A percentile compares a stretch with the other conserved stretches of the same genome.
Evolutionary conservation across 805 yeast species (phyloP).

Genomic region (Scheffersomyces stipitis): DNA sequence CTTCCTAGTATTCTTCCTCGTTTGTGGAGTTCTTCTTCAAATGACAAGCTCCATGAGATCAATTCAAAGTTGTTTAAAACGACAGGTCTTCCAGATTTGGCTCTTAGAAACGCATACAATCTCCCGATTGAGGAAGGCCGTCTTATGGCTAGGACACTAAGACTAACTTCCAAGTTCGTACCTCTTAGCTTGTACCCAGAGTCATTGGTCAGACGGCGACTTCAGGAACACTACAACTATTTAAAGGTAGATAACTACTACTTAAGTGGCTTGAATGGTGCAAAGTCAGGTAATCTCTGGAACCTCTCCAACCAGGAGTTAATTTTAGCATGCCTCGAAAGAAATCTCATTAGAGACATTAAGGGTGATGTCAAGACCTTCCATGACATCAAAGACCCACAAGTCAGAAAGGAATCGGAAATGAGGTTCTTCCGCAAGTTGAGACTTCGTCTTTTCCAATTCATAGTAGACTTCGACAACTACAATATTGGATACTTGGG

Average conservation of each 20-base stretch:
- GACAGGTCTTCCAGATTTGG: slow-evolving; percentile 20
- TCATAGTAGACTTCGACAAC: slow-evolving; percentile 39
- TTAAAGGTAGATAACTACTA: slow-evolving; percentile 55
- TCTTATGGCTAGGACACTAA: slow-evolving; percentile 34
- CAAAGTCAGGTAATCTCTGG: slow-evolving; percentile 40
- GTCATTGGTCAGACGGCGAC: slow-evolving; percentile 32
- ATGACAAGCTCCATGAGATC: slow-evolving; percentile 6
- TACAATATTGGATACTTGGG: slow-evolving; percentile 42
- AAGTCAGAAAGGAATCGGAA: slow-evolving; percentile 10
- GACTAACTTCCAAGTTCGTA: slow-evolving; percentile 38
- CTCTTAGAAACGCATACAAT: slow-evolving; percentile 48
- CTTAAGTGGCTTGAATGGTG: slow-evolving; percentile 33
- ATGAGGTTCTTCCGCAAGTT: slow-evolving; percentile 28
- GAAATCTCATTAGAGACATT: slow-evolving; percentile 49
- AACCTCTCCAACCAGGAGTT: slow-evolving; percentile 50
- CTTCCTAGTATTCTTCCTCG: slow-evolving; percentile 47
- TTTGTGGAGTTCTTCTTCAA: slow-evolving; percentile 24
- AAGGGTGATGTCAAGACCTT: slow-evolving; percentile 18
- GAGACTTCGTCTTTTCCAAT: slow-evolving; percentile 39
- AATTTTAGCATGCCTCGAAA: slow-evolving; percentile 51
- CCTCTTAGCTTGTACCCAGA: slow-evolving; percentile 41
- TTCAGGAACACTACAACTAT: slow-evolving; percentile 41
- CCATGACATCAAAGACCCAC: slow-evolving; percentile 20
- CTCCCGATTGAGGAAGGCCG: slow-evolving; percentile 39
- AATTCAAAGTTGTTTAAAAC: slow-evolving; percentile 11